Conservation (phyloP, 768 basidiomycete genomes). For the Suillus fuscotomentosus region DNA sequence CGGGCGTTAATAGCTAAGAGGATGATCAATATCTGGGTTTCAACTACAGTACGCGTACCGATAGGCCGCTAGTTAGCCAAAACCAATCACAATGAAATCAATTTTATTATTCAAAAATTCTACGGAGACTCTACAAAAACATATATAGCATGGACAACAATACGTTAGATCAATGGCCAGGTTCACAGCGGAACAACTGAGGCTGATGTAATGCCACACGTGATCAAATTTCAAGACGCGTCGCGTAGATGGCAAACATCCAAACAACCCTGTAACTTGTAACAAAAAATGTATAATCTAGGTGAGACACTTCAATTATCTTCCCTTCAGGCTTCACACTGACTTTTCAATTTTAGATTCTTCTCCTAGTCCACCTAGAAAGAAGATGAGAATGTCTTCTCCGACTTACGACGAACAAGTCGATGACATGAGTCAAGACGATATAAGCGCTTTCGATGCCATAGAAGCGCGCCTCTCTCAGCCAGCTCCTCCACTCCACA, state of each 20-base stretch:
- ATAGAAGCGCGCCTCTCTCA: slow-evolving; percentile 49
- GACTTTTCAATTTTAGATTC: slow-evolving; percentile 2
- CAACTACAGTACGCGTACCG: neutral
- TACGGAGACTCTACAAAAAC: neutral
- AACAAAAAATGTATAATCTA: neutral
- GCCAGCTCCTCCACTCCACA: neutral
- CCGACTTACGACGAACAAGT: slow-evolving; percentile 61
- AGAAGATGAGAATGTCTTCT: slow-evolving; percentile 63
- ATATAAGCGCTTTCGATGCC: slow-evolving; percentile 53
- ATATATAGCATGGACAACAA: neutral
- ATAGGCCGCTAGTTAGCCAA: neutral
- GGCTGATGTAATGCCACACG: slow-evolving; percentile 1
- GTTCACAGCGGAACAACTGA: neutral
- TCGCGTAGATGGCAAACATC: neutral
- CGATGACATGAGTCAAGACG: slow-evolving; percentile 50
- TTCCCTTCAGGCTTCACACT: neutral
- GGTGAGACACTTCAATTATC: neutral
- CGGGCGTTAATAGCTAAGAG: neutral
- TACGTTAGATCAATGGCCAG: too few species aligned
- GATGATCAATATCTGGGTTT: neutral
- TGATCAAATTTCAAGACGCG: neutral
- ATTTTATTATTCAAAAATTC: neutral
- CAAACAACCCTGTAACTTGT: neutral
- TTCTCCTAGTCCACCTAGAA: slow-evolving; percentile 38
- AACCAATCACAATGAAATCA: neutral